phyloP scores from a whole-genome alignment of 1,139 yeast genomes.

The Suhomyces terraborum region DNA sequence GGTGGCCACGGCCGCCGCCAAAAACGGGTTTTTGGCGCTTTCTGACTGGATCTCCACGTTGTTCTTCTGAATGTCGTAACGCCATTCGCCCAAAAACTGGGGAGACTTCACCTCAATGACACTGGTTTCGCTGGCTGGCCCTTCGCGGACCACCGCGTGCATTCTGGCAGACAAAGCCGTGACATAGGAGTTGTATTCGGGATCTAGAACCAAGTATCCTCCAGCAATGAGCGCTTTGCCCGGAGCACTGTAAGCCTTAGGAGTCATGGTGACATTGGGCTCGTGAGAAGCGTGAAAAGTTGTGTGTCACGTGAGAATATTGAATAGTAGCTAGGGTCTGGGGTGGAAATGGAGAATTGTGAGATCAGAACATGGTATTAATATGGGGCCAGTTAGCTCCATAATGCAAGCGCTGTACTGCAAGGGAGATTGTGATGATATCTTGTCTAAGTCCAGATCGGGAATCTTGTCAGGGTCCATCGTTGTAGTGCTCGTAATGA shows the following conservation, averaged over 20 bases:
- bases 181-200: slow-evolving; percentile 72
- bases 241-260: slow-evolving; percentile 74
- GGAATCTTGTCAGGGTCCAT: no score
- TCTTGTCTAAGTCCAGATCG: no score
- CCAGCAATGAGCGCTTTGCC: slow-evolving; percentile 95
- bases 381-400: neutral
- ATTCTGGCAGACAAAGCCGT: slow-evolving; percentile 88
- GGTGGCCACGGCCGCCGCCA: slow-evolving; percentile 60
- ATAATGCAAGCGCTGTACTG: no score
- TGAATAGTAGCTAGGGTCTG: no score
- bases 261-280: slow-evolving; percentile 2
- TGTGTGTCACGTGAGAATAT: neutral
- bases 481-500: no score
- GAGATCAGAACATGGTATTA: no score
- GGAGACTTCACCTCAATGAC: slow-evolving; percentile 64
- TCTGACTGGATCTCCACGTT: neutral
- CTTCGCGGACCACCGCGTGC: slow-evolving; percentile 62
- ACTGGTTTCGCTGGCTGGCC: slow-evolving; percentile 16
- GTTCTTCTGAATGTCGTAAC: slow-evolving; percentile 38
- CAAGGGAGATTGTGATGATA: no score
- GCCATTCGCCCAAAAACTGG: slow-evolving; percentile 80
- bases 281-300: neutral
- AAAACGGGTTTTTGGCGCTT: slow-evolving; percentile 63
- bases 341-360: no score
- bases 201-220: slow-evolving; percentile 87